phyloP scores from a whole-genome alignment of 2,329 filamentous ascomycete genomes.

The Cladosporium colombiae region DNA sequence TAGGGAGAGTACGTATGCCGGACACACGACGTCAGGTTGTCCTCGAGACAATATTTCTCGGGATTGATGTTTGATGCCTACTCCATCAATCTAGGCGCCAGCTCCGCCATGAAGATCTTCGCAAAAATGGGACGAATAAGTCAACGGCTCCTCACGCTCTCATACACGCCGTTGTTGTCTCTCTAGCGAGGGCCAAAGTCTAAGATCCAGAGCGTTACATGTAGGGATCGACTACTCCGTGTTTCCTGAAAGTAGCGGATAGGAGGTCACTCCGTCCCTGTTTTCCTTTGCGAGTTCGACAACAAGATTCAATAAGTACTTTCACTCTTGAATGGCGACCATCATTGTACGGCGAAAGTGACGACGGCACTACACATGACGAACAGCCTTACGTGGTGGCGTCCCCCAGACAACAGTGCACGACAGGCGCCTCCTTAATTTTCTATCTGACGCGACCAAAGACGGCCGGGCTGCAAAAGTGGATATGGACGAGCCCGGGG shows the following conservation, averaged over 20 bases:
- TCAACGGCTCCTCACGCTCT: slow-evolving; percentile 15
- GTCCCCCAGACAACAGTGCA: slow-evolving; percentile 18
- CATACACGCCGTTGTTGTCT: slow-evolving; percentile 11
- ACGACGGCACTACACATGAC: background rate
- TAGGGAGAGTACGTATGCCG: background rate
- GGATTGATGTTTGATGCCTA: background rate
- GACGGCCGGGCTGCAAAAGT: slow-evolving; percentile 11
- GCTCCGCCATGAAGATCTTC: slow-evolving; percentile 2
- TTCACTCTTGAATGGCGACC: background rate
- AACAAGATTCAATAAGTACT: background rate
- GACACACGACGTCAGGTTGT: background rate
- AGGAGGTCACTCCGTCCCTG: background rate
- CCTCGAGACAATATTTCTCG: background rate
- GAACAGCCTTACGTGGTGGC: slow-evolving; percentile 6
- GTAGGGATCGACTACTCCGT: background rate
- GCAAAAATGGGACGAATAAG: background rate
- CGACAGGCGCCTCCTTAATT: slow-evolving; percentile 12
- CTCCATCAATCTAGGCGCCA: background rate
- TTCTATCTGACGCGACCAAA: background rate
- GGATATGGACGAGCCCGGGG: slow-evolving; percentile 8
- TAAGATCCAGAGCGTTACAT: slow-evolving; percentile 15
- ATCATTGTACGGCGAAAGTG: background rate
- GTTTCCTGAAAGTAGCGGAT: background rate
- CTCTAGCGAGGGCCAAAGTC: slow-evolving; percentile 13
- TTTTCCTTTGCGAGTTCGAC: background rate